Evolutionary conservation across 441 rosid genomes (phyloP).

Genomic region (Raphanus hybrid): DNA sequence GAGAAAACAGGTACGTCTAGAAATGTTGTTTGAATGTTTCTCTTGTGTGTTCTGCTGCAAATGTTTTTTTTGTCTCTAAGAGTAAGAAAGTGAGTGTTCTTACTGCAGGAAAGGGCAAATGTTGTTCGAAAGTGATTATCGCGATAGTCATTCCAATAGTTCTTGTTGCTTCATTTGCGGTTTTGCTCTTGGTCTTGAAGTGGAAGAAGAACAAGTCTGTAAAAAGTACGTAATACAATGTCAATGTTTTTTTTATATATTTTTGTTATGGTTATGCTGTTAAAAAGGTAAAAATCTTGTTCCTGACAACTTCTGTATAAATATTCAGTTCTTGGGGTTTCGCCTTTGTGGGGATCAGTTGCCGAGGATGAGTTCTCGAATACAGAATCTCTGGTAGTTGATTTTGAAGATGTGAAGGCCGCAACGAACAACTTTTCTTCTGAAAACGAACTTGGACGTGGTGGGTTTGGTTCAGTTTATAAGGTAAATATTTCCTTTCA

Average conservation of each 20-base stretch:
- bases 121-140: too few species aligned
- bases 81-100: too few species aligned
- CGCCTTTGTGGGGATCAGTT: conserved; percentile 18
- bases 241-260: too few species aligned
- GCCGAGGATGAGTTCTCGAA: not conserved
- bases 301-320: not conserved
- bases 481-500: conserved; percentile 12
- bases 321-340: conserved; percentile 5
- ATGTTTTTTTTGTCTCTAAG: too few species aligned
- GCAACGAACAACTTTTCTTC: conserved; percentile 51
- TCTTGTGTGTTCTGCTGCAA: not conserved
- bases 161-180: conserved; percentile 28
- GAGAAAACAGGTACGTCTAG: conserved; percentile 9
- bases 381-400: conserved; percentile 42
- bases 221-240: too few species aligned
- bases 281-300: too few species aligned
- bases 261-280: too few species aligned
- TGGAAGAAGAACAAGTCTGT: conserved; percentile 29
- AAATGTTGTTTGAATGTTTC: too few species aligned
- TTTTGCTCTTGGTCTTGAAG: conserved; percentile 38
- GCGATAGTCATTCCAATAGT: conserved; percentile 38
- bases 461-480: conserved; percentile 44
- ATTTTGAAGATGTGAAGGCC: conserved; percentile 33
- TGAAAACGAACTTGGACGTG: conserved; percentile 54
- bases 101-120: too few species aligned